Evolutionary conservation across 2,329 filamentous ascomycete genomes (phyloP), one percentile per base, ranked within the genome.

Genomic region (Cladosporium sp.): DNA sequence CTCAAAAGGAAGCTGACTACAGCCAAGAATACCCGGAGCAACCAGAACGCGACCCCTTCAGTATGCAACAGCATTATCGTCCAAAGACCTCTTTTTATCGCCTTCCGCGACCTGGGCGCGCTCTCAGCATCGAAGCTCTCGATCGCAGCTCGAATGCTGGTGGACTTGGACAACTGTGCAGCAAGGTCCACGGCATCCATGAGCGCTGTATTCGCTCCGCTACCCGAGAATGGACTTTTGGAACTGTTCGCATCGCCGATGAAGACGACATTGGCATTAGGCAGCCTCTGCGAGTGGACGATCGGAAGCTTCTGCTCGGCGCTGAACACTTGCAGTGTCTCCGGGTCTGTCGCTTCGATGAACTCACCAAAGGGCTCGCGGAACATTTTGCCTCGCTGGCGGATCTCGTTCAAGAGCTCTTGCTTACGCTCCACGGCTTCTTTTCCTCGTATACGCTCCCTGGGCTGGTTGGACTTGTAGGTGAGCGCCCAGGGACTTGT

Each of bases 181-280:
- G 80, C 82, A n/a, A 83, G 73, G 57, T 83, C 79, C 76, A 78
- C 82, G 0, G 75, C 82, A 68, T 84, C 82, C 62, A 76, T 78
- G 28, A 84, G 66, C 3, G 81, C 82, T 65, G 84, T 69, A 67
- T 83, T 84, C 0, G 81, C 82, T 0, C 83, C 83, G 64, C 78
- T 81, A 0, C 83, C 81, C 5, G 82, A 79, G 72, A 83, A 85
- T 0, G 82, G 80, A 60, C 77, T 82, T 6, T 84, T 75, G 1
- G 82, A 82, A 69, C 85, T 83, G 67, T 85, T 84, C 63, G 77
- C 76, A 68, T 85, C 82, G 13, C 83, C 83, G 25, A 85, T 80
- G 59, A 82, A 84, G 11, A 84, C 70, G 8, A 81, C 74, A 11
- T 39, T 39, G 3, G 63, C 59, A 11, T 53, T 16, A 13, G 21